Base-by-base conservation (phyloP, 2,329 filamentous ascomycete species). In the Claviceps sp. region DNA sequence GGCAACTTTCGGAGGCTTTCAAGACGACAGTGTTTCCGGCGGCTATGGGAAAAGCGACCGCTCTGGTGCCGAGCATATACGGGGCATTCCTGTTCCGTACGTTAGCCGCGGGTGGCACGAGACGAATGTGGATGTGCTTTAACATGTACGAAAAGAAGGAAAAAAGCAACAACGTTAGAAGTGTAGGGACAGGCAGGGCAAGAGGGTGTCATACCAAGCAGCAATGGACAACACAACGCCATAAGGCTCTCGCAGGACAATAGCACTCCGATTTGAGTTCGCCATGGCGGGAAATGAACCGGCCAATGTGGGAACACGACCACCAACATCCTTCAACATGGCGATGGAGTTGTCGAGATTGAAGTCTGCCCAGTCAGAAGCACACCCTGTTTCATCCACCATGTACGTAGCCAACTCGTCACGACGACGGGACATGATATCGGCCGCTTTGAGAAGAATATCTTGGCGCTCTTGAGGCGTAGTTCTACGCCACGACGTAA, bases 141-240 rank as follows among this genome's bases (percentile, higher is more conserved):
- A 22, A 30, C 5, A 4, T 16, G 6, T 7, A 26, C 8, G 22
- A 18, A 44, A 44, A 16, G 5, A 14, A 26, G 22, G 22, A 7
- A n/a, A 24, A 6, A 11, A 43, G 20, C 4, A n/a, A 43, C 4
- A 24, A 20, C 6, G 5, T 34, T 34, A 7, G 40, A 9, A 41
- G 40, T 18, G n/a, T n/a, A 18, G 40, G 5, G 40, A 18, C 16
- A 9, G 40, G 7, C 16, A 9, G n/a, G 3, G 41, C 5, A 22
- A 22, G 40, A 26, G n/a, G 5, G 5, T 24, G 7, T 58, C 70
- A 59, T 72, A 89, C 88, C 89, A 95, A 9, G 89, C 87, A 2
- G 85, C 86, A 65, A 94, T 89, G 2, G 80, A 82, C 34, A 94
- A 70, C 16, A 90, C 75, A 7, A 93, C 87, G 1, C 89, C 89